Percentiles rank a stretch among this genome's conserved stretches.
phyloP scores from a whole-genome alignment of 768 basidiomycete genomes.

The Lentinula boryana region DNA sequence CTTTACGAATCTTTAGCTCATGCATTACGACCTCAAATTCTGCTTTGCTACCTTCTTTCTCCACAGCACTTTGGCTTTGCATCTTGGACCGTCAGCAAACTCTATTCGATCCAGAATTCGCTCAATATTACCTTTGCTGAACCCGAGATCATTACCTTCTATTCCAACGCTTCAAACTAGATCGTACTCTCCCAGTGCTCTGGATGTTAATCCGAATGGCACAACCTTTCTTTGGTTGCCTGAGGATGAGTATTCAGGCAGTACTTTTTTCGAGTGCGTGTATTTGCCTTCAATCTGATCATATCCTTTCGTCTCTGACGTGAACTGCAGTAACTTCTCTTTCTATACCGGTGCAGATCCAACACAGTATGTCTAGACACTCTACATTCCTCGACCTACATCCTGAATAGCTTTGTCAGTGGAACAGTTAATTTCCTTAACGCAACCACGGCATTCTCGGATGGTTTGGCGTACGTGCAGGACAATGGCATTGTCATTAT shows the following conservation, averaged over 20 bases:
- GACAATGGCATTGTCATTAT: slow-evolving; percentile 61
- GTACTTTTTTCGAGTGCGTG: slow-evolving; percentile 65
- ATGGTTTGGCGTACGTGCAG: slow-evolving; percentile 50
- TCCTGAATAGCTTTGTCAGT: slow-evolving; percentile 29
- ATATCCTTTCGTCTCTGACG: neutral
- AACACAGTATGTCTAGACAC: slow-evolving; percentile 45
- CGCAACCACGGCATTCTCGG: slow-evolving; percentile 41
- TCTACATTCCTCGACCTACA: slow-evolving; percentile 9
- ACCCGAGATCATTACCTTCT: neutral
- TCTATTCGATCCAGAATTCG: neutral
- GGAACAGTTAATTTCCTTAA: slow-evolving; percentile 74
- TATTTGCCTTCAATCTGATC: neutral
- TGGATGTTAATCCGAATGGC: slow-evolving; percentile 39
- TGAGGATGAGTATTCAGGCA: slow-evolving; percentile 60
- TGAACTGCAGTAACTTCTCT: slow-evolving; percentile 37
- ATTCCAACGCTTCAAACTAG: neutral
- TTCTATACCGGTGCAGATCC: slow-evolving; percentile 63
- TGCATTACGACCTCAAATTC: neutral
- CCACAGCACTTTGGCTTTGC: neutral
- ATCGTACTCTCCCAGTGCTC: neutral
- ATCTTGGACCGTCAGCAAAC: neutral
- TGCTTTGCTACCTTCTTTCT: neutral
- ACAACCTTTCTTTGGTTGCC: slow-evolving; percentile 59
- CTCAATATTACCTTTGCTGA: neutral
- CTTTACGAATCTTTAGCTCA: neutral